Evolutionary conservation across 2,329 filamentous ascomycete genomes (phyloP), one percentile per base, ranked within the genome.

Genomic region (Cladorrhinum sp.): DNA sequence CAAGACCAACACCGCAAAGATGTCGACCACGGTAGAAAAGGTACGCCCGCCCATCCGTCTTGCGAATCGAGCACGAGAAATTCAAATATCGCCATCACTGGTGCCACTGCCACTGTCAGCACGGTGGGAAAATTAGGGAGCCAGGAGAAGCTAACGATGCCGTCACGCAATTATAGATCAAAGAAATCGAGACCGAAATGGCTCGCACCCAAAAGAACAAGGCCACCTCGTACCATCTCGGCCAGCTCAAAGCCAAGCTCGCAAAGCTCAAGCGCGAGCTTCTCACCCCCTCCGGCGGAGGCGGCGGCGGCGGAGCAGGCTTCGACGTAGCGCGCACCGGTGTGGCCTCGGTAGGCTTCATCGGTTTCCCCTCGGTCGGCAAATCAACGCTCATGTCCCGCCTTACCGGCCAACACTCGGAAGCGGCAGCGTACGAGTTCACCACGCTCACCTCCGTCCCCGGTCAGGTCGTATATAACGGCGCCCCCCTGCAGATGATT

Each of bases 11-110:
- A 64, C 65, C 70, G 74, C 74, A 81, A 90, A 76, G 72, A 98
- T 98, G 95, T 84, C 94, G 83, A 98, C 94, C 64, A 98, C 94
- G 48, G 92, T 97, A 75, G 94, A 98, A 72, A 98, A 98, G 89
- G 92, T 91, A 74, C 30, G 54, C n/a, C n/a, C n/a, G n/a, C n/a
- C n/a, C n/a, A n/a, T n/a, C n/a, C n/a, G n/a, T n/a, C n/a, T n/a
- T n/a, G n/a, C n/a, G n/a, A n/a, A n/a, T n/a, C n/a, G n/a, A n/a
- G n/a, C n/a, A n/a, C n/a, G n/a, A n/a, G n/a, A n/a, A 46, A 20
- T 46, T 46, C 28, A 18, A 10, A 20, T 20, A 20, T 20, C 42
- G 18, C 42, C 18, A 46, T 16, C 2, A 9, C n/a, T 3, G 5
- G 3, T 7, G 42, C 18, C 16, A 46, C 16, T n/a, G n/a, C n/a